Conservation (phyloP, 306 rosid genomes). For the Ceratonia siliqua region DNA sequence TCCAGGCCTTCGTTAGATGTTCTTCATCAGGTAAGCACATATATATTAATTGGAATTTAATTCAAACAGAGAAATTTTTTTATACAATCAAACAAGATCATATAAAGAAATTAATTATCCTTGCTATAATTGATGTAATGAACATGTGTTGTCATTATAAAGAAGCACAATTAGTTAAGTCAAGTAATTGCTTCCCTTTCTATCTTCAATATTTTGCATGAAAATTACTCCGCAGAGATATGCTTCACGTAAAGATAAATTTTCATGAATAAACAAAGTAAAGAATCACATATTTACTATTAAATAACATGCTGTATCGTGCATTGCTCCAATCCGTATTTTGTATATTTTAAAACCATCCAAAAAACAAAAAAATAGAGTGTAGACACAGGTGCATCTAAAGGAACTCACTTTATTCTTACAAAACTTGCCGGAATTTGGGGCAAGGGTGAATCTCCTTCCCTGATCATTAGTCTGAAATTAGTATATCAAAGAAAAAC, state of each 20-base stretch:
- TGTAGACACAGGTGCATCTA: background rate
- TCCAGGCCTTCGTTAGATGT: background rate
- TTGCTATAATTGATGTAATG: slow-evolving; percentile 1
- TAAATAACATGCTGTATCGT: background rate
- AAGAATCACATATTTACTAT: background rate
- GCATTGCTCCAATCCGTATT: background rate
- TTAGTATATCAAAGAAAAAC: slow-evolving; percentile 24
- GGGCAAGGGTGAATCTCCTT: slow-evolving; percentile 61
- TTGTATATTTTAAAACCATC: background rate
- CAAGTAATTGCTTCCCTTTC: background rate
- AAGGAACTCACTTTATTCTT: slow-evolving; percentile 67
- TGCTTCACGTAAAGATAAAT: background rate
- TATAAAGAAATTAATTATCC: background rate
- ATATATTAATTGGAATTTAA: background rate
- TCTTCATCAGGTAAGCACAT: background rate
- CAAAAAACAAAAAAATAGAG: background rate
- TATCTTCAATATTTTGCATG: slow-evolving; percentile 5
- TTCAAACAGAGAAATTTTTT: background rate
- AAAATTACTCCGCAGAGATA: background rate
- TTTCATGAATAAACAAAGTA: background rate
- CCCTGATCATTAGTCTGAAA: slow-evolving; percentile 53
- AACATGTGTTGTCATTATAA: background rate
- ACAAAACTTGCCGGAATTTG: slow-evolving; percentile 61
- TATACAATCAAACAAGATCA: background rate
- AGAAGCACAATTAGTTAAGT: background rate